Conservation (phyloP, 768 basidiomycete genomes). For the Agrocybe pediades region DNA sequence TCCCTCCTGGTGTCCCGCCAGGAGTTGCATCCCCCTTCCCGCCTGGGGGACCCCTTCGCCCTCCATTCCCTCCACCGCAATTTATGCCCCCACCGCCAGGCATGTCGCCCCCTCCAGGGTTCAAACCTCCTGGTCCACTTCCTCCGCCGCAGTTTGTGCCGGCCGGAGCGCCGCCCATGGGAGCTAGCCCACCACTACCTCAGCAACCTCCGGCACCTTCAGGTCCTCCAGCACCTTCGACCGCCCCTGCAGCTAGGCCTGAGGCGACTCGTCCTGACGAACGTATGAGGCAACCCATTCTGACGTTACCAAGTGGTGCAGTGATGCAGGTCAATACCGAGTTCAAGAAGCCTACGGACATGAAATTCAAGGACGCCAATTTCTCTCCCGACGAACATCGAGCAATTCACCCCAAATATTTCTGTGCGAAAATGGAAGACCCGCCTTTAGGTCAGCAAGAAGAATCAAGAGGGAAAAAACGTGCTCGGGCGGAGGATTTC, state of each 20-base stretch:
- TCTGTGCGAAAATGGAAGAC: slow-evolving; percentile 46
- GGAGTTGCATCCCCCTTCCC: slow-evolving; percentile 12
- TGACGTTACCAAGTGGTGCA: slow-evolving; percentile 55
- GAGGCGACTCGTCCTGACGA: slow-evolving; percentile 10
- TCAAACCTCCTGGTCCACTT: slow-evolving; percentile 11
- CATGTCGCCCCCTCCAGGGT: slow-evolving; percentile 10
- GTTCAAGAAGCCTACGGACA: slow-evolving; percentile 73
- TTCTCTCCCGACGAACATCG: slow-evolving; percentile 83
- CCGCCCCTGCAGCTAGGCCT: slow-evolving; percentile 13
- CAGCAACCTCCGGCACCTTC: slow-evolving; percentile 13
- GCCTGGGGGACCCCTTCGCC: slow-evolving; percentile 8
- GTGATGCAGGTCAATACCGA: slow-evolving; percentile 68
- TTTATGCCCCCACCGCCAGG: slow-evolving; percentile 12
- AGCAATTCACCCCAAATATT: slow-evolving; percentile 64
- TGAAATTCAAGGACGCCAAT: slow-evolving; percentile 78
- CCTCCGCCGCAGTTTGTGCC: slow-evolving; percentile 25
- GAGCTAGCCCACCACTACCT: slow-evolving; percentile 11
- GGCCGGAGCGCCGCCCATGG: slow-evolving; percentile 11
- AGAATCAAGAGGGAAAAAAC: slow-evolving; percentile 78
- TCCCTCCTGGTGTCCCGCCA: slow-evolving; percentile 27
- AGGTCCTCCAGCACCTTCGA: neutral
- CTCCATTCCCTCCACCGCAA: slow-evolving; percentile 14
- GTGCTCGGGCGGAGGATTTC: slow-evolving; percentile 87
- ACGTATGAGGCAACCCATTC: slow-evolving; percentile 24
- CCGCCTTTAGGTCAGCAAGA: slow-evolving; percentile 35